Conservation (phyloP, 2,329 filamentous ascomycete species). For the Xylaria hypoxylon region DNA sequence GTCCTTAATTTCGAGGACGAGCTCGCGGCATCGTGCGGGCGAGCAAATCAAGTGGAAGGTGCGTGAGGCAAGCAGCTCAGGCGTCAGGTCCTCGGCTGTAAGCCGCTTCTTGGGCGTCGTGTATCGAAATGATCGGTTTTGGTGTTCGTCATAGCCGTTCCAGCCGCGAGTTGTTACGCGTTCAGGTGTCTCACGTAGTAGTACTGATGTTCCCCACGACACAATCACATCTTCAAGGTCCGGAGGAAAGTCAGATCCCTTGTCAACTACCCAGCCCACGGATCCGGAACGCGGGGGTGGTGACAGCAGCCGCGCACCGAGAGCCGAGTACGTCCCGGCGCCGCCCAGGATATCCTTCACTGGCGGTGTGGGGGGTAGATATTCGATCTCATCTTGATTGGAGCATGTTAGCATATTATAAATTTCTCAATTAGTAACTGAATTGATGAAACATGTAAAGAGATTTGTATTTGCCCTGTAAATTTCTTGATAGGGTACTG, state of each 20-base stretch:
- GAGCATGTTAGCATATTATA: constrained; percentile 35
- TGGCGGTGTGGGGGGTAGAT: constrained; percentile 74
- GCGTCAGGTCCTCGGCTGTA: constrained; percentile 76
- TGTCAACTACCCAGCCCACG: constrained; percentile 92
- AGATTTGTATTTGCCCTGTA: not conserved
- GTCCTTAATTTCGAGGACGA: constrained; percentile 77
- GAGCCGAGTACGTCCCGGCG: constrained; percentile 84
- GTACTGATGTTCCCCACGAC: constrained; percentile 79
- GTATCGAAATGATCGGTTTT: constrained; percentile 84
- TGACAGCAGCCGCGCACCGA: constrained; percentile 90
- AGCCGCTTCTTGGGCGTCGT: constrained; percentile 86
- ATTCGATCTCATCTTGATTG: constrained; percentile 87
- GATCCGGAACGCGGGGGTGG: constrained; percentile 72
- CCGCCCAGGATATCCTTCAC: constrained; percentile 86
- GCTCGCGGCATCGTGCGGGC: constrained; percentile 77
- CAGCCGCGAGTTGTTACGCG: constrained; percentile 88
- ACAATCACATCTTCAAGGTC: constrained; percentile 72
- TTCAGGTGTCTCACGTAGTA: constrained; percentile 73
- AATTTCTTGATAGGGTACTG: not conserved
- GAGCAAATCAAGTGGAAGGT: constrained; percentile 92
- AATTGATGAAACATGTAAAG: constrained; percentile 4
- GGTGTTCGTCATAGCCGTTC: constrained; percentile 85
- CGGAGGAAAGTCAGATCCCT: constrained; percentile 85
- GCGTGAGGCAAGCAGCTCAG: constrained; percentile 74
- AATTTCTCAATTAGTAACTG: constrained; percentile 1